Evolutionary conservation across 306 rosid genomes (phyloP).

Genomic region (Abrus pulchellus): DNA sequence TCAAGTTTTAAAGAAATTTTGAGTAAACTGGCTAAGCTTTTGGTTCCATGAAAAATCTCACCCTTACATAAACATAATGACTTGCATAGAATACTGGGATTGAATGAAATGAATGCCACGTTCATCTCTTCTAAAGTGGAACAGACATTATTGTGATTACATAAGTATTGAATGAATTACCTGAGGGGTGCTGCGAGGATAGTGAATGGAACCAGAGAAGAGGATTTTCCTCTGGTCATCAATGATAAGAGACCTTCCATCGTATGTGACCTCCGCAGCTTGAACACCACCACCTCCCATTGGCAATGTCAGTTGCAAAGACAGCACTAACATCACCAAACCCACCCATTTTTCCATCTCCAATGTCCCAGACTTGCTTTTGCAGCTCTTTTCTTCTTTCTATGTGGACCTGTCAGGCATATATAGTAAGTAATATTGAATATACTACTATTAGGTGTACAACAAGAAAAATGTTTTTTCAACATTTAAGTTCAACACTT

Average conservation of each 20-base stretch:
- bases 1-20: background rate
- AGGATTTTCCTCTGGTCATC: slow-evolving; percentile 63
- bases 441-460: too few relatives aligned
- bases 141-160: background rate
- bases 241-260: slow-evolving; percentile 78
- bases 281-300: background rate
- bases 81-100: background rate
- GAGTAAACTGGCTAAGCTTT: background rate
- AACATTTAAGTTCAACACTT: too few relatives aligned
- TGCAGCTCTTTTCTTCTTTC: slow-evolving; percentile 2
- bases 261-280: slow-evolving; percentile 57
- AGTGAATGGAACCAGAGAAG: slow-evolving; percentile 83
- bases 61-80: background rate
- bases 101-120: background rate
- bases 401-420: slow-evolving; percentile 1
- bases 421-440: background rate
- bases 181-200: slow-evolving; percentile 87
- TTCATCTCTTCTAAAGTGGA: background rate
- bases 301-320: background rate
- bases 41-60: background rate
- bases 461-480: too few relatives aligned
- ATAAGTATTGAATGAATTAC: slow-evolving; percentile 38
- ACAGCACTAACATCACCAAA: background rate
- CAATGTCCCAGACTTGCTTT: slow-evolving; percentile 1
- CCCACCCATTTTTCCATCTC: slow-evolving; percentile 42